Evolutionary conservation across 768 basidiomycete species (phyloP).

Genomic region (Fomitopsis pulvina): DNA sequence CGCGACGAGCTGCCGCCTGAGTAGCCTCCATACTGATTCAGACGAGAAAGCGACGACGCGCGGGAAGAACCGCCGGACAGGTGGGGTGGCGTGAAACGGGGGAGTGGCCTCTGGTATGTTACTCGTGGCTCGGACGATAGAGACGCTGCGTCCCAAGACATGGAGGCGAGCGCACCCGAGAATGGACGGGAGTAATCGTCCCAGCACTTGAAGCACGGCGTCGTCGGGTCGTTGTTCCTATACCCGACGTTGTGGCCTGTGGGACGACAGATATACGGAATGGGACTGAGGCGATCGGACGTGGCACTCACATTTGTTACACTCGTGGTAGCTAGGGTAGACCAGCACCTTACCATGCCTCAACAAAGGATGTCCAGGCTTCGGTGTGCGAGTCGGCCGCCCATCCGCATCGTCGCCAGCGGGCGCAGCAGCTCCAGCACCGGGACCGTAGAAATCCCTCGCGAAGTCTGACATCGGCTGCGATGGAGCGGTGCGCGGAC

Average conservation of each 20-base stretch:
- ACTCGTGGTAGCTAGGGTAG: conserved; percentile 58
- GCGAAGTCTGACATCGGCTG: conserved; percentile 47
- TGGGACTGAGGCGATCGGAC: not conserved
- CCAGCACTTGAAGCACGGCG: conserved; percentile 76
- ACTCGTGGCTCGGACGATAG: not conserved
- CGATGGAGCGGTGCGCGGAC: conserved; percentile 10
- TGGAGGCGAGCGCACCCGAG: conserved; percentile 51
- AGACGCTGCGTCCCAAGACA: conserved; percentile 28
- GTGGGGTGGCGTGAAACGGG: conserved; percentile 15
- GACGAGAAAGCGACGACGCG: not conserved
- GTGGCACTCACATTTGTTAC: conserved; percentile 54
- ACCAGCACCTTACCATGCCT: conserved; percentile 56
- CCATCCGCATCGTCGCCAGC: conserved; percentile 29
- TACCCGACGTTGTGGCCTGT: conserved; percentile 72
- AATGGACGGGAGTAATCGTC: conserved; percentile 57
- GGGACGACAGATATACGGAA: not conserved
- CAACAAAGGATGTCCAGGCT: conserved; percentile 63
- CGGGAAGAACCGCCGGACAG: not conserved
- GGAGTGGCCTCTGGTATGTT: conserved; percentile 18
- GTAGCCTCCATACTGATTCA: conserved; percentile 4
- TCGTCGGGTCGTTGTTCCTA: conserved; percentile 56
- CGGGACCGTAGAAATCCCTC: conserved; percentile 56
- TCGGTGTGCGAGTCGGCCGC: conserved; percentile 55
- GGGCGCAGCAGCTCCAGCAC: conserved; percentile 19
- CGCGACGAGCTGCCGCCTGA: conserved; percentile 11